phyloP scores from a whole-genome alignment of 805 yeast species.

The Brettanomyces anomalus region DNA sequence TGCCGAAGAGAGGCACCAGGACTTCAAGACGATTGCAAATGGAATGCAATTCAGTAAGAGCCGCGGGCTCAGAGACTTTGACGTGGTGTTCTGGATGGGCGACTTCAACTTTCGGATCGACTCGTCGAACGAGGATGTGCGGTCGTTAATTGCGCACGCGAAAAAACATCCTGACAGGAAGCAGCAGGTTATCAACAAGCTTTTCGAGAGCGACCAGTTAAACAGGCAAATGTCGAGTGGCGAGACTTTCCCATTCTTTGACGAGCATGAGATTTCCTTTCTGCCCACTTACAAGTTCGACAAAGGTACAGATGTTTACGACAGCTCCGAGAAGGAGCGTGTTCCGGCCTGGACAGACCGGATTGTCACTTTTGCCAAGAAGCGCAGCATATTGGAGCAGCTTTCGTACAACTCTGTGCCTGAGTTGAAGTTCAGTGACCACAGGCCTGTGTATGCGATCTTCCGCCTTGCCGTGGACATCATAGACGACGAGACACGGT shows the following conservation, averaged over 20 bases:
- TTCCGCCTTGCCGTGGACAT: slow-evolving; percentile 57
- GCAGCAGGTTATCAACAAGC: slow-evolving; percentile 12
- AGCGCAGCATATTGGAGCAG: slow-evolving; percentile 46
- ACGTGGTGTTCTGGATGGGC: slow-evolving; percentile 82
- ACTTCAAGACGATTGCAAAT: slow-evolving; percentile 69
- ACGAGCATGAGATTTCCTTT: slow-evolving; percentile 72
- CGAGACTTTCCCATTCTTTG: slow-evolving; percentile 71
- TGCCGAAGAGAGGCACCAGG: slow-evolving; percentile 75
- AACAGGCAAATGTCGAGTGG: slow-evolving; percentile 66
- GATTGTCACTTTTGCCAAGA: slow-evolving; percentile 51
- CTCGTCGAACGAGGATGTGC: slow-evolving; percentile 61
- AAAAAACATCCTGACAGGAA: slow-evolving; percentile 9
- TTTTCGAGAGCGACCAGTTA: slow-evolving; percentile 73
- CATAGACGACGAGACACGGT: slow-evolving; percentile 49
- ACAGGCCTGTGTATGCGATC: slow-evolving; percentile 76
- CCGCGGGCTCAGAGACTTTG: slow-evolving; percentile 63
- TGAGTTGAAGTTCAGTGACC: slow-evolving; percentile 69
- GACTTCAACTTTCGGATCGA: slow-evolving; percentile 85
- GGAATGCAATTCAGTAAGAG: slow-evolving; percentile 57
- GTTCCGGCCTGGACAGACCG: slow-evolving; percentile 98
- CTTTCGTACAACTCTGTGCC: slow-evolving; percentile 49
- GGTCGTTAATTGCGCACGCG: slow-evolving; percentile 23
- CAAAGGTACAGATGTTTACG: slow-evolving; percentile 73
- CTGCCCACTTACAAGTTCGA: slow-evolving; percentile 94
- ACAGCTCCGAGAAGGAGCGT: slow-evolving; percentile 84